Base-by-base conservation (phyloP, 208 protist species). In the Crithidia fasciculata region DNA sequence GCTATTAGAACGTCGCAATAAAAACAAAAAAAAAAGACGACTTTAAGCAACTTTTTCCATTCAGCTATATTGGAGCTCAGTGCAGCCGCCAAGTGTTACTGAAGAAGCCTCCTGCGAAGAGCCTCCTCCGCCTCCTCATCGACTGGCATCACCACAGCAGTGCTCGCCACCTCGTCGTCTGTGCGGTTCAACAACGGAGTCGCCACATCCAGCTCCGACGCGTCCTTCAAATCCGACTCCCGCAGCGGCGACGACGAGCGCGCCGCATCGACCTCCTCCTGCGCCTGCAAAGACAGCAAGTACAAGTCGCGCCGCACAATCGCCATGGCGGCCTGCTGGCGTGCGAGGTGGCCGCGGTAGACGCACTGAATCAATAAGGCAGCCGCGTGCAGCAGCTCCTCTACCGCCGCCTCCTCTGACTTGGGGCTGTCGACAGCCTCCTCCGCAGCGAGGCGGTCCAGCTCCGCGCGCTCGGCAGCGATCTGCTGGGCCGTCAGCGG, bases 311-410 rank as follows among this genome's bases (percentile, higher is more conserved):
- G 66, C 47, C 47, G 40, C 52, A 74, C 74, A 16, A 59, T 79
- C 5, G 45, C 53, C 74, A 74, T 79, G 37, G 61, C 67, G 5
- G 74, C 72, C 55, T 72, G 71, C 28, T 53, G 45, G 10, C 87
- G 84, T 41, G 72, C 85, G 44, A 64, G 61, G 54, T 90, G 72
- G 15, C 85, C 83, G 39, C 85, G 87, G 44, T 74, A 84, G 18
- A 85, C 61, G 39, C 82, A 72, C 65, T 88, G 84, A 55, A 95
- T 90, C 12, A 44, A 39, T 47, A 76, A 53, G 12, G 85, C 87
- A 0, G 87, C 81, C 4, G 40, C 55, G 49, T 92, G 52, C 44
- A 80, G 78, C 12, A 80, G 44, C 56, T 75, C 78, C 65, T 82
- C 82, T 6, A 64, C 75, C 4, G 70, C 75, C 39, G 84, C 55